Conservation (phyloP, 805 yeast species). For the Saccharomyces kudriavzevii region DNA sequence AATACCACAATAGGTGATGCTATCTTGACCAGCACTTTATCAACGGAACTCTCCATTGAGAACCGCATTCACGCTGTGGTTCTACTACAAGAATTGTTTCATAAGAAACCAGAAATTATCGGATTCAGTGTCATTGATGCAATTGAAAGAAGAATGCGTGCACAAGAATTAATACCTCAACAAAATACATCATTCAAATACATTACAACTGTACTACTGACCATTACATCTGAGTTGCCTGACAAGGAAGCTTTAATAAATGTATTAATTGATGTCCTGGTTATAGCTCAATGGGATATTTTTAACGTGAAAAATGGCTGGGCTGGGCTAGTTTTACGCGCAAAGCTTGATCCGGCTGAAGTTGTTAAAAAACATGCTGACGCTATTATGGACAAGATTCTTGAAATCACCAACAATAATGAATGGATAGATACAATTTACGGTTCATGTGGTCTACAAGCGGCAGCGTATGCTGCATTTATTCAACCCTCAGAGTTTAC, state of each 20-base stretch:
- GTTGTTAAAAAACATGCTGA: conserved; percentile 35
- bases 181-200: conserved; percentile 22
- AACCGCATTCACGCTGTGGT: conserved; percentile 32
- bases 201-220: conserved; percentile 32
- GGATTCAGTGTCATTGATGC: conserved; percentile 41
- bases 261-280: conserved; percentile 35
- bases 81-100: conserved; percentile 30
- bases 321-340: conserved; percentile 64
- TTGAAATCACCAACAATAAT: conserved; percentile 14
- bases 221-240: conserved; percentile 30
- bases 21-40: conserved; percentile 41
- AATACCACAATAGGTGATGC: conserved; percentile 35
- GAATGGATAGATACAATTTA: conserved; percentile 19
- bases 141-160: conserved; percentile 26
- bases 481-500: conserved; percentile 51
- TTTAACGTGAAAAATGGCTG: conserved; percentile 50
- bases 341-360: conserved; percentile 55
- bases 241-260: conserved; percentile 23
- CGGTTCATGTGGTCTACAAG: conserved; percentile 41
- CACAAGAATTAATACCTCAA: conserved; percentile 3
- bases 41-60: conserved; percentile 32
- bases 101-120: conserved; percentile 31
- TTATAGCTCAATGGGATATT: conserved; percentile 37
- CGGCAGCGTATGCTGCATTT: conserved; percentile 46
- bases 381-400: conserved; percentile 14